Evolutionary conservation across 495 filamentous ascomycete species (phyloP).

Genomic region (Hyaloscypha variabilis): DNA sequence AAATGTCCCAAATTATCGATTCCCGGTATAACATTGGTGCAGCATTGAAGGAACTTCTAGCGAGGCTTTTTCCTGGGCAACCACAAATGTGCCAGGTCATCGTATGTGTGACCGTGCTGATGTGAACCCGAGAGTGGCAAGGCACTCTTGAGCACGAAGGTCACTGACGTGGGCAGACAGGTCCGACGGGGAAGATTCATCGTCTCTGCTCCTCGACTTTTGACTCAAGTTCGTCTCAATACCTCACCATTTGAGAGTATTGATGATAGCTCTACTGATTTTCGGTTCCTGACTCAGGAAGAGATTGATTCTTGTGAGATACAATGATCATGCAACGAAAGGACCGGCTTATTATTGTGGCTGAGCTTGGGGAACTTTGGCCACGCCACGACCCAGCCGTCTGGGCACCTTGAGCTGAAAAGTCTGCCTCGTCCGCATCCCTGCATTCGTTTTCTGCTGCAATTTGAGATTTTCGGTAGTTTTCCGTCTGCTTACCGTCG

Average conservation of each 20-base stretch:
- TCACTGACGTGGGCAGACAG: constrained; percentile 5
- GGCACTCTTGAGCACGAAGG: background rate
- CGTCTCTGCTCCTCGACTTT: constrained; percentile 1
- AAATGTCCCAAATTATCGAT: constrained; percentile 7
- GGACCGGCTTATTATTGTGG: constrained; percentile 1
- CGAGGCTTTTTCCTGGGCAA: constrained; percentile 15
- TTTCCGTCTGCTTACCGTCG: background rate
- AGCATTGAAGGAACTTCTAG: background rate
- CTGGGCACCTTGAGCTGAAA: constrained; percentile 1
- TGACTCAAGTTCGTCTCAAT: constrained; percentile 9
- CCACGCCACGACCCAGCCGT: constrained; percentile 2
- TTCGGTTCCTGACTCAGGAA: background rate
- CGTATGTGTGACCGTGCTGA: background rate
- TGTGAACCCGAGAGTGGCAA: background rate
- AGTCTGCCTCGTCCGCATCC: constrained; percentile 14
- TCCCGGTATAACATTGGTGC: constrained; percentile 5
- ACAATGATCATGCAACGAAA: background rate
- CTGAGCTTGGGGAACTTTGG: background rate
- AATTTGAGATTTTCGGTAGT: background rate
- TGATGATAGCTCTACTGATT: background rate
- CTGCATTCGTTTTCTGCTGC: background rate
- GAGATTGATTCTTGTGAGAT: constrained; percentile 11
- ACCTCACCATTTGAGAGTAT: background rate
- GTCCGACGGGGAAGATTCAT: constrained; percentile 6
- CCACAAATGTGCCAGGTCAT: background rate